These are phyloP conservation scores for Pharus latifolius DNA, from an alignment of 176 grass and related monocot species.

Conservation along the genomic window DNA sequence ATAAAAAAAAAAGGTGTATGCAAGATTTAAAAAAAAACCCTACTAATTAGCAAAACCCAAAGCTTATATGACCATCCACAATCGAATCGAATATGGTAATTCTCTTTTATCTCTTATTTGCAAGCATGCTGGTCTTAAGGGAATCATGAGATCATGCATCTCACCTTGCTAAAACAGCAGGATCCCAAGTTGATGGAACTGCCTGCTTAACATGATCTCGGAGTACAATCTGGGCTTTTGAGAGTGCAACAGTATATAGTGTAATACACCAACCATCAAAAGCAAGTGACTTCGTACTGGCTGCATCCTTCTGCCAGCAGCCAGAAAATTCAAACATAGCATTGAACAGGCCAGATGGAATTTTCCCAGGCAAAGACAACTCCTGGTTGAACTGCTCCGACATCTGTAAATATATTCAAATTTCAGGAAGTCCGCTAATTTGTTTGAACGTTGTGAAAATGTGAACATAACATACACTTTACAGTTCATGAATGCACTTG, in stretches of 20 bases:
- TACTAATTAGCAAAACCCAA: too few relatives aligned
- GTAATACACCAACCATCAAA: constrained; percentile 92
- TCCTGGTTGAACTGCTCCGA: constrained; percentile 99
- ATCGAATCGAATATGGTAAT: too few relatives aligned
- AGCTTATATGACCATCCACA: too few relatives aligned
- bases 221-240: constrained; percentile 69
- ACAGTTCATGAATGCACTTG: not conserved
- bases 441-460: not conserved
- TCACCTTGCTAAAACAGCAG: constrained; percentile 80
- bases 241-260: constrained; percentile 77
- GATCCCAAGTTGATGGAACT: constrained; percentile 93
- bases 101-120: not conserved
- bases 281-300: constrained; percentile 70
- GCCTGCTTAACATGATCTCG: constrained; percentile 69
- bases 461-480: not conserved
- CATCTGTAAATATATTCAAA: constrained; percentile 61
- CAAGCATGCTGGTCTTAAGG: not conserved
- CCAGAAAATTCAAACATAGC: constrained; percentile 72
- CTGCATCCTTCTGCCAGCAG: constrained; percentile 93
- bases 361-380: constrained; percentile 81
- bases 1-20: too few relatives aligned
- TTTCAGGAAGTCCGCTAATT: not conserved
- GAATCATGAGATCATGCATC: not conserved
- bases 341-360: constrained; percentile 86
- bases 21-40: too few relatives aligned